These are phyloP conservation scores for Flammula alnicola DNA, from an alignment of 1,284 basidiomycete genomes.

Conservation along the genomic window DNA sequence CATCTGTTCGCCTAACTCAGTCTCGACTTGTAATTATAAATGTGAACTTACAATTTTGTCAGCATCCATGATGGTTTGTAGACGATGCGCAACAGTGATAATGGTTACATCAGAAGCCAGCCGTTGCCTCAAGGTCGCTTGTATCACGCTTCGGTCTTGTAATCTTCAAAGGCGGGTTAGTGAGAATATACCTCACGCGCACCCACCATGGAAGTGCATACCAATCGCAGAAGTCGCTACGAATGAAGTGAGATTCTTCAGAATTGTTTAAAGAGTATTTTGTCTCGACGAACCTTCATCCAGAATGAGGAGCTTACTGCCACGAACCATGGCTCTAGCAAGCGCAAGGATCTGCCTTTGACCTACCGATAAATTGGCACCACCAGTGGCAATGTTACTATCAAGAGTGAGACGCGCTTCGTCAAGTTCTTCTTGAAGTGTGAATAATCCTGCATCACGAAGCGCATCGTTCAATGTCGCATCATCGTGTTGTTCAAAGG, in stretches of 20 bases:
- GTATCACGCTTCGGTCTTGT: constrained; percentile 63
- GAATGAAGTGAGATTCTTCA: background rate
- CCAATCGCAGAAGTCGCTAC: constrained; percentile 52
- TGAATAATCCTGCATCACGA: constrained; percentile 8
- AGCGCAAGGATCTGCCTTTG: constrained; percentile 71
- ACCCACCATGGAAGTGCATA: constrained; percentile 20
- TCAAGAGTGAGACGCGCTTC: constrained; percentile 56
- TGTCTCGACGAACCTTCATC: constrained; percentile 46
- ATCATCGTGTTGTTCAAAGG: background rate
- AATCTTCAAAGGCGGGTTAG: constrained; percentile 45
- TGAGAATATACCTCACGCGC: constrained; percentile 23
- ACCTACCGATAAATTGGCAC: constrained; percentile 56
- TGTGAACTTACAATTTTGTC: constrained; percentile 40
- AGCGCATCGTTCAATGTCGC: background rate
- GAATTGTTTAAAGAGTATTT: background rate
- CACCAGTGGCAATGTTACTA: constrained; percentile 56
- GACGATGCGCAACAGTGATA: constrained; percentile 16
- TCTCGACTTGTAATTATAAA: background rate
- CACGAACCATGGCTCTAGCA: constrained; percentile 56
- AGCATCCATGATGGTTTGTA: constrained; percentile 18
- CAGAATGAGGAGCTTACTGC: constrained; percentile 49
- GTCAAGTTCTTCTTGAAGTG: constrained; percentile 51
- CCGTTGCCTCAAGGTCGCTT: constrained; percentile 54
- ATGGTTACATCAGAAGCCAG: constrained; percentile 47
- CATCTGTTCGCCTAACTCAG: background rate